Evolutionary conservation across 371 early-diverging fungal species (phyloP).

Genomic region (Apophysomyces variabilis): DNA sequence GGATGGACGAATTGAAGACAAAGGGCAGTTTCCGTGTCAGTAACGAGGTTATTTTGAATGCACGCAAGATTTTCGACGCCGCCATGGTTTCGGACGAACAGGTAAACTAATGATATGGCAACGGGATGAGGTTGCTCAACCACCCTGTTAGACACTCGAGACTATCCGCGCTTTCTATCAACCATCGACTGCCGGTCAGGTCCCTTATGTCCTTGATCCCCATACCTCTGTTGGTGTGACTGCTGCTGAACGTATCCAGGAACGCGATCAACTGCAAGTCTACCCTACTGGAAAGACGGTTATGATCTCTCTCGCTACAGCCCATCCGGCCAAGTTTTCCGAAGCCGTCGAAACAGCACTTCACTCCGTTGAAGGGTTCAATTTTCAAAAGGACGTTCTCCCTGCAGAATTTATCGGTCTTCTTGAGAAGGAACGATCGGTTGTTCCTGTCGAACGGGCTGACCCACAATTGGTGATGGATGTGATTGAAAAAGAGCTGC

Average conservation of each 20-base stretch:
- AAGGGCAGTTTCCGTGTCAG: conserved; percentile 77
- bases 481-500: conserved; percentile 62
- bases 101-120: conserved; percentile 23
- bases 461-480: conserved; percentile 64
- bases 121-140: background rate
- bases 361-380: conserved; percentile 56
- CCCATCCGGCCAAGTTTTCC: conserved; percentile 96
- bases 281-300: conserved; percentile 42
- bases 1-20: conserved; percentile 84
- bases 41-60: conserved; percentile 62
- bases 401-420: conserved; percentile 76
- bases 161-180: conserved; percentile 77
- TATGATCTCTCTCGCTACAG: conserved; percentile 87
- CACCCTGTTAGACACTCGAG: conserved; percentile 59
- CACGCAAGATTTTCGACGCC: conserved; percentile 78
- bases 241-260: conserved; percentile 69
- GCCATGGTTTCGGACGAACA: conserved; percentile 73
- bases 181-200: conserved; percentile 47
- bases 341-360: conserved; percentile 88
- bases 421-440: conserved; percentile 70
- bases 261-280: conserved; percentile 31
- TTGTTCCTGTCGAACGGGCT: conserved; percentile 60
- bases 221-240: conserved; percentile 96
- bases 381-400: conserved; percentile 67
- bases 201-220: conserved; percentile 88